Percentiles rank a stretch among this genome's conserved stretches.
phyloP scores from a whole-genome alignment of 352 stramenopile genomes.

The Pythium myriotylum region DNA sequence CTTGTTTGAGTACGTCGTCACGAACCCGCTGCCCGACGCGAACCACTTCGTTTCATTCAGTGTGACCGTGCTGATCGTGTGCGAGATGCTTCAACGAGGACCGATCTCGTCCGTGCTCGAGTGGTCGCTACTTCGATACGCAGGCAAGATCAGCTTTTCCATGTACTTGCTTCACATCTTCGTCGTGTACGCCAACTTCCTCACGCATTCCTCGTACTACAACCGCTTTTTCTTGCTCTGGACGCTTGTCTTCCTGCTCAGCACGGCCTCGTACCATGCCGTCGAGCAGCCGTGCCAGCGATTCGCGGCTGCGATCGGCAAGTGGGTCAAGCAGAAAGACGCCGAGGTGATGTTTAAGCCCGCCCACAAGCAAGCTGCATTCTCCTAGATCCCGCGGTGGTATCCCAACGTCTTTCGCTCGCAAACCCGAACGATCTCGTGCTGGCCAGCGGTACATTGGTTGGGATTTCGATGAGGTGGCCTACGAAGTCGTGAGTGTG shows the following conservation, averaged over 20 bases:
- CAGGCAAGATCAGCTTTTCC: constrained; percentile 50
- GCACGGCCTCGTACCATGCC: constrained; percentile 12
- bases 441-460: no score
- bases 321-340: constrained; percentile 15
- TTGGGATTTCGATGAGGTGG: no score
- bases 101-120: constrained; percentile 39
- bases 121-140: constrained; percentile 39
- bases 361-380: background rate
- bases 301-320: constrained; percentile 3
- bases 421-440: no score
- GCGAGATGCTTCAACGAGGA: constrained; percentile 41
- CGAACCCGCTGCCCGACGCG: constrained; percentile 27
- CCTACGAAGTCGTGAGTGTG: no score
- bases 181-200: constrained; percentile 25
- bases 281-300: constrained; percentile 16
- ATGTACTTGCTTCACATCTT: constrained; percentile 50
- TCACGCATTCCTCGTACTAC: constrained; percentile 2
- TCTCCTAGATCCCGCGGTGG: no score
- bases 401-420: no score
- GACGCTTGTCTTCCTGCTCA: constrained; percentile 10
- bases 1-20: constrained; percentile 40
- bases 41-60: constrained; percentile 30
- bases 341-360: background rate
- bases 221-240: constrained; percentile 2
- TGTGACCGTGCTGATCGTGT: constrained; percentile 35